Conservation (phyloP, 257 asterid genomes). For the Vinca minor region DNA sequence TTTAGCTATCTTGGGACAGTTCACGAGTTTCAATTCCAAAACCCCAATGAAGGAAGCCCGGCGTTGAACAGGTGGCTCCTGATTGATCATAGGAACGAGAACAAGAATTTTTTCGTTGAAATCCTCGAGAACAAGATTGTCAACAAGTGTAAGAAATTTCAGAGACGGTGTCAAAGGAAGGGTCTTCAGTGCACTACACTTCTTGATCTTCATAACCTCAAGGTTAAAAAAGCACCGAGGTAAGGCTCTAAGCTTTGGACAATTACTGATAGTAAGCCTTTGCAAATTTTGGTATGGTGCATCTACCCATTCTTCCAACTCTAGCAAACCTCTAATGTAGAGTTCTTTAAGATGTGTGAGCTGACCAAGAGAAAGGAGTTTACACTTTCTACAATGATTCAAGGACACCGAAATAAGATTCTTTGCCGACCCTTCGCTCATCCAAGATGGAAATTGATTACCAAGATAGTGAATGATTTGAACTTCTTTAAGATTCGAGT, state of each 20-base stretch:
- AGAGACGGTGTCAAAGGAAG: constrained; percentile 11
- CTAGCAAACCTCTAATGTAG: constrained; percentile 2
- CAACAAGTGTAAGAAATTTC: neutral
- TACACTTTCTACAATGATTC: constrained; percentile 12
- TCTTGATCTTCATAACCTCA: constrained; percentile 6
- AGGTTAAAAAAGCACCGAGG: neutral
- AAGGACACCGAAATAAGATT: constrained; percentile 5
- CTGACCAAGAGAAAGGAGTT: constrained; percentile 8
- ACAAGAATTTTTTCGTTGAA: neutral
- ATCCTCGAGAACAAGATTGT: constrained; percentile 11
- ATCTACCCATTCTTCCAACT: constrained; percentile 9
- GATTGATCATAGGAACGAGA: neutral
- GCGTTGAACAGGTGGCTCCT: neutral
- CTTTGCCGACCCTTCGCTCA: neutral
- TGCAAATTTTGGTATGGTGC: neutral
- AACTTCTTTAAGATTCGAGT: constrained; percentile 2
- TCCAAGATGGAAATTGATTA: constrained; percentile 4
- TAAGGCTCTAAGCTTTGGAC: constrained; percentile 7
- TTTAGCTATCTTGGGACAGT: constrained; percentile 5
- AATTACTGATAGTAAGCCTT: constrained; percentile 8
- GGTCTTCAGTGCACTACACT: constrained; percentile 2
- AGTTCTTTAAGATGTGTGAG: constrained; percentile 1
- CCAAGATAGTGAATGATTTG: constrained; percentile 5
- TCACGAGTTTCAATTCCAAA: constrained; percentile 6
- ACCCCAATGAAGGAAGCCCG: neutral